Evolutionary conservation across 148 eudicot species (phyloP).

Genomic region (Oxyria digyna): DNA sequence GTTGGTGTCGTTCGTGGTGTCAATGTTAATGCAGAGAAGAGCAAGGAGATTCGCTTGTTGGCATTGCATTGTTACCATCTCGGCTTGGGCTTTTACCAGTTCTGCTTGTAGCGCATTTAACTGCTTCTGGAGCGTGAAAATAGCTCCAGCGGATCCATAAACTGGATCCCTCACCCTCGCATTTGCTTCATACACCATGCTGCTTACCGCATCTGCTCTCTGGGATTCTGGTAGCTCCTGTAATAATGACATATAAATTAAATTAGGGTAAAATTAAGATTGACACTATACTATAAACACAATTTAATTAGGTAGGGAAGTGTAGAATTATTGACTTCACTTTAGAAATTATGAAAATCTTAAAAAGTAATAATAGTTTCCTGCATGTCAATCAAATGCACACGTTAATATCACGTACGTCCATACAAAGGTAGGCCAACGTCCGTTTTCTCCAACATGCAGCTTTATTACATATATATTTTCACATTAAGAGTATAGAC

Average conservation of each 20-base stretch:
- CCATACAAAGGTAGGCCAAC: not conserved
- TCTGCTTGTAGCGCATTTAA: not conserved
- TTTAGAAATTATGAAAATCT: not conserved
- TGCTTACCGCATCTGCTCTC: conserved; percentile 8
- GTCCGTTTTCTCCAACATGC: not conserved
- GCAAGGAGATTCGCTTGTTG: conserved; percentile 4
- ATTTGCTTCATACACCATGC: conserved; percentile 9
- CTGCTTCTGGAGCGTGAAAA: not conserved
- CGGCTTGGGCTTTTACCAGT: not conserved
- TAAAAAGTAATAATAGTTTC: no score
- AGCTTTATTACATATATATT: not conserved
- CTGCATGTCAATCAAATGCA: not conserved
- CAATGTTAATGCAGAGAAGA: conserved; percentile 1
- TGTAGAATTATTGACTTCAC: not conserved
- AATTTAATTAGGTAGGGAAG: not conserved
- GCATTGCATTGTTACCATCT: conserved; percentile 1
- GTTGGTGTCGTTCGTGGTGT: not conserved
- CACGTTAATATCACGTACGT: not conserved
- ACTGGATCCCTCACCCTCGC: conserved; percentile 6
- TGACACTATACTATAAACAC: no score
- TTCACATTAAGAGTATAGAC: not conserved
- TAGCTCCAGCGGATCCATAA: not conserved
- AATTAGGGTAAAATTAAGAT: no score
- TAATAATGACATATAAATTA: no score
- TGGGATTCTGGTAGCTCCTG: not conserved